Evolutionary conservation across 2,329 filamentous ascomycete genomes (phyloP).

Genomic region (Thielaviopsis punctulata): DNA sequence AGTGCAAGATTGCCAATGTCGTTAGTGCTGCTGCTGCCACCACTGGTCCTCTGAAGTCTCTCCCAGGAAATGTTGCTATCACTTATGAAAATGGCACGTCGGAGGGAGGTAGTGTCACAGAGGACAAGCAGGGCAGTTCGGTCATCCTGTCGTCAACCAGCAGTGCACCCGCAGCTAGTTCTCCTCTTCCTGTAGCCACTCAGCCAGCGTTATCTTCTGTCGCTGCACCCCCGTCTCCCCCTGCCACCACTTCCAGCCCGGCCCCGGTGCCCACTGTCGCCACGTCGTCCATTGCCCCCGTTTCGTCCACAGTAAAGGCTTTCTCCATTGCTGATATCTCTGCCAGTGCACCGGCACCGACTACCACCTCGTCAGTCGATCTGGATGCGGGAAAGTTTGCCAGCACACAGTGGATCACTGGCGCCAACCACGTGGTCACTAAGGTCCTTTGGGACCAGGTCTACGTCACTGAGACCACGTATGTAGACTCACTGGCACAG

Average conservation of each 20-base stretch:
- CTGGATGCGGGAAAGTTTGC: slow-evolving; percentile 21
- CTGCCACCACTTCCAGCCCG: slow-evolving; percentile 9
- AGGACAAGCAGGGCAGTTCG: background rate
- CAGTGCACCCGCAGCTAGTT: slow-evolving; percentile 8
- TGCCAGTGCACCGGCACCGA: slow-evolving; percentile 16
- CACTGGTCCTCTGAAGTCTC: slow-evolving; percentile 32
- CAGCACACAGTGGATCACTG: slow-evolving; percentile 36
- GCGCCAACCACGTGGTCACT: slow-evolving; percentile 28
- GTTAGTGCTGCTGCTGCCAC: slow-evolving; percentile 35
- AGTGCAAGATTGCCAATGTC: slow-evolving; percentile 42
- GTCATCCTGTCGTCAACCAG: background rate
- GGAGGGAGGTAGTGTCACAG: background rate
- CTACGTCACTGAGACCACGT: slow-evolving; percentile 33
- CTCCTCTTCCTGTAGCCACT: background rate
- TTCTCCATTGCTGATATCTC: background rate
- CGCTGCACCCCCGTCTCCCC: slow-evolving; percentile 9
- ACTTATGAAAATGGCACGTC: slow-evolving; percentile 16
- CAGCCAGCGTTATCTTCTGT: slow-evolving; percentile 1
- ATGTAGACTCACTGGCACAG: slow-evolving; percentile 18
- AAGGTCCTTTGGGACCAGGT: slow-evolving; percentile 42
- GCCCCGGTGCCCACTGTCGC: background rate
- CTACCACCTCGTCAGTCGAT: slow-evolving; percentile 18
- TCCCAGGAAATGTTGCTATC: slow-evolving; percentile 49
- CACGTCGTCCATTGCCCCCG: background rate
- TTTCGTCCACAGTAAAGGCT: background rate